Conservation (phyloP, 768 basidiomycete species). For the Lactarius trivialis region DNA sequence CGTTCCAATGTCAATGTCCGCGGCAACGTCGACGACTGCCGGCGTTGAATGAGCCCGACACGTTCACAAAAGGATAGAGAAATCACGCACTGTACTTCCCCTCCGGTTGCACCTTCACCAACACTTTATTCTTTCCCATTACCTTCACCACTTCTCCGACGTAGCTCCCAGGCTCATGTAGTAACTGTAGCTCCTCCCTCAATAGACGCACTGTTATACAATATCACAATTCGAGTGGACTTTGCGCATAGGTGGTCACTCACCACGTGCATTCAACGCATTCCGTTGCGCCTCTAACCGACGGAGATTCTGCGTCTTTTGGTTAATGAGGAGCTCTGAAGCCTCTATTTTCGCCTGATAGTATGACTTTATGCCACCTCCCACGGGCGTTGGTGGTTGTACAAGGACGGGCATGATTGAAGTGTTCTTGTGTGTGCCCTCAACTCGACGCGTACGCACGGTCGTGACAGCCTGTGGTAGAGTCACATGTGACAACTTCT, state of each 20-base stretch:
- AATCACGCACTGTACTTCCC: conserved; percentile 89
- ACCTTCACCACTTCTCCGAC: conserved; percentile 97
- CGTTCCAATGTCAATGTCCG: conserved; percentile 71
- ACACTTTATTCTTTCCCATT: conserved; percentile 98
- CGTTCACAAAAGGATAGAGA: neutral
- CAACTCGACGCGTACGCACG: conserved; percentile 15
- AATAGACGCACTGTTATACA: conserved; percentile 65
- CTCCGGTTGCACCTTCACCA: conserved; percentile 98
- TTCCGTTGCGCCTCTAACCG: conserved; percentile 96
- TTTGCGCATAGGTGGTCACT: conserved; percentile 22
- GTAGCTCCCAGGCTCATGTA: conserved; percentile 95
- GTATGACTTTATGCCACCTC: conserved; percentile 80
- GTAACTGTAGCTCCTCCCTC: conserved; percentile 84
- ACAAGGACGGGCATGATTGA: conserved; percentile 35
- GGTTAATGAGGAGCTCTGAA: conserved; percentile 87
- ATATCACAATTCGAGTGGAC: neutral
- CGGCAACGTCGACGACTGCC: conserved; percentile 88
- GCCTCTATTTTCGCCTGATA: conserved; percentile 95
- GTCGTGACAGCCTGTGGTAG: neutral
- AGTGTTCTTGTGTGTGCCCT: neutral
- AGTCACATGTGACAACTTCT: neutral
- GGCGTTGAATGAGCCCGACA: neutral
- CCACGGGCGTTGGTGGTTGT: conserved; percentile 38
- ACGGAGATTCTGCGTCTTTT: conserved; percentile 93
- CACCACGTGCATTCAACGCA: conserved; percentile 92